Evolutionary conservation across 106 monocot species (phyloP).

Genomic region (Apostasia shenzhenica): DNA sequence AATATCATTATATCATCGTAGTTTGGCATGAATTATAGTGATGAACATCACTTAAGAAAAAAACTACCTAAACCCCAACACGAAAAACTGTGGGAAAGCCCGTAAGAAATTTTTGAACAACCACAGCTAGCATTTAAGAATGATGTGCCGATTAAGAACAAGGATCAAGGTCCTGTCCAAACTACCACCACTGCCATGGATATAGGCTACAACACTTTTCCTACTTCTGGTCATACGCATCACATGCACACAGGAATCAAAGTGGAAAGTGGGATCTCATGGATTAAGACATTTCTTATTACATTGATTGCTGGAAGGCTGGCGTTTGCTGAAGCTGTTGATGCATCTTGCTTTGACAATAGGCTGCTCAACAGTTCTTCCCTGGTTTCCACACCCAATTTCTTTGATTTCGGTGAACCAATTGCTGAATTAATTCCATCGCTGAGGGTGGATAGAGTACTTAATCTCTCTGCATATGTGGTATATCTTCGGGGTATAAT

Average conservation of each 20-base stretch:
- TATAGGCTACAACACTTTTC: no score
- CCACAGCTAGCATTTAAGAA: no score
- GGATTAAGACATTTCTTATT: constrained; percentile 11
- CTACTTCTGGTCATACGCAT: neutral
- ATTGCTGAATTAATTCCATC: constrained; percentile 44
- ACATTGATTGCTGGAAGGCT: constrained; percentile 37
- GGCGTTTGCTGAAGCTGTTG: constrained; percentile 21
- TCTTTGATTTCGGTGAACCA: constrained; percentile 80
- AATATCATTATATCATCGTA: neutral
- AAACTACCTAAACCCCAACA: no score
- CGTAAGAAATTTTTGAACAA: no score
- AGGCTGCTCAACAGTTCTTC: constrained; percentile 54
- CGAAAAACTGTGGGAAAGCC: no score
- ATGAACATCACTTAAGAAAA: no score
- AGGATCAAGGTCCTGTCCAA: no score
- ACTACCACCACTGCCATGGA: no score
- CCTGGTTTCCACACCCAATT: constrained; percentile 72
- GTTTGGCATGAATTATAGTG: neutral
- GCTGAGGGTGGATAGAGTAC: constrained; percentile 39
- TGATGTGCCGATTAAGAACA: no score
- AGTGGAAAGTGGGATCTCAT: neutral
- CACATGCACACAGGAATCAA: neutral
- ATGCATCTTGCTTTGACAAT: constrained; percentile 42
- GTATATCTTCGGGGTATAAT: constrained; percentile 41
- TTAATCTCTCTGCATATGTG: constrained; percentile 69